These are phyloP conservation scores for Lachnellula occidentalis DNA, from an alignment of 2,329 filamentous ascomycete genomes.

Conservation along the genomic window DNA sequence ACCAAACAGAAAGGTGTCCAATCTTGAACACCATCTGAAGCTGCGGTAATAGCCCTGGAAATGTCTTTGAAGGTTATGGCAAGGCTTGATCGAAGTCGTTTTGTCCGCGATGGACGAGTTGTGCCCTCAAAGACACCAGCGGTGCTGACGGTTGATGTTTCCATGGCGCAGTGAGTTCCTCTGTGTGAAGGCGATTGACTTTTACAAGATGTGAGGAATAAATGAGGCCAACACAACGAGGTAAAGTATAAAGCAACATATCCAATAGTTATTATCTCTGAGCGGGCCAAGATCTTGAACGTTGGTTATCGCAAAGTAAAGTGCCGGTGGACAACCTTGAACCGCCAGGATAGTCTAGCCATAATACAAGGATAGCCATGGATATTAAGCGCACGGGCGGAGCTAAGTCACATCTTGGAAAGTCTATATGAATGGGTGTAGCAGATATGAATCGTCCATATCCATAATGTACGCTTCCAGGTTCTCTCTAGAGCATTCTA, in stretches of 20 bases:
- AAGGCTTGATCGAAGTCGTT: not conserved
- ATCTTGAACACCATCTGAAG: conserved; percentile 27
- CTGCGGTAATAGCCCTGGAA: not conserved
- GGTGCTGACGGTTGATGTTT: not conserved
- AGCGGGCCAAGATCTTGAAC: not conserved
- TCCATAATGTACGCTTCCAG: no score
- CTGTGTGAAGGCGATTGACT: not conserved
- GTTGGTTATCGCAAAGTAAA: no score
- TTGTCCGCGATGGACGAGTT: not conserved
- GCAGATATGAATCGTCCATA: no score
- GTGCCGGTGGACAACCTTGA: no score
- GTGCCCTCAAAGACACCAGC: not conserved
- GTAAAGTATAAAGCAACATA: not conserved
- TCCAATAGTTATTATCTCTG: not conserved
- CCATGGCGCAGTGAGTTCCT: not conserved
- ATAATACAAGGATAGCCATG: no score
- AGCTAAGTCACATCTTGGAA: no score
- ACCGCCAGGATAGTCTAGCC: no score
- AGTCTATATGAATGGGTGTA: no score
- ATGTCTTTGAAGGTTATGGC: not conserved
- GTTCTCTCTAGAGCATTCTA: no score
- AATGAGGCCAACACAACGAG: not conserved
- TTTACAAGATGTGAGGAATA: not conserved
- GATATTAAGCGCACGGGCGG: no score
- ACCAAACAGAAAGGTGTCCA: conserved; percentile 39